These are phyloP conservation scores for Picochlorum sp. DNA, from an alignment of 139 green algal genomes.

Conservation along the genomic window DNA sequence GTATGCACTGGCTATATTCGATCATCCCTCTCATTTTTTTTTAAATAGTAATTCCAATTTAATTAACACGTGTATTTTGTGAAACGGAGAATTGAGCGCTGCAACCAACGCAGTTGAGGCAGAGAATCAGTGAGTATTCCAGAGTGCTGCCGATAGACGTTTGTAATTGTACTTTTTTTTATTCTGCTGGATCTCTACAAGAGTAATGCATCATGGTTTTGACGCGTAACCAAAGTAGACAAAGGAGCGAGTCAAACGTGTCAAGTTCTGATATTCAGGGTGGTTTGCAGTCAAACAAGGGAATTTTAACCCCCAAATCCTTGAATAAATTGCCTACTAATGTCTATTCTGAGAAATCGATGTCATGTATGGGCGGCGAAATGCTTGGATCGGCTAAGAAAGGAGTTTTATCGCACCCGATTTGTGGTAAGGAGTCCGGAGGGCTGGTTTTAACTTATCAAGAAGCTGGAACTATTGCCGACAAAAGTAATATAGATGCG, in stretches of 20 bases:
- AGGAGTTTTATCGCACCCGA: constrained; percentile 16
- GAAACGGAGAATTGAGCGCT: no score
- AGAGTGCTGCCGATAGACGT: background rate
- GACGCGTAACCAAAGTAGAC: background rate
- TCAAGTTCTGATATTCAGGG: no score
- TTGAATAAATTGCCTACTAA: no score
- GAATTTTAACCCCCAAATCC: no score
- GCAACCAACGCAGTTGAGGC: no score
- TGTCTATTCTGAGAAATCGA: background rate
- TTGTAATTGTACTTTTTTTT: background rate
- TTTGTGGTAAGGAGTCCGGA: constrained; percentile 1
- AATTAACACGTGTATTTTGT: background rate
- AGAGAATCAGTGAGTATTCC: constrained; percentile 1
- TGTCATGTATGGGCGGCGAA: background rate
- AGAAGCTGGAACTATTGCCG: background rate
- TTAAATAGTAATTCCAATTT: constrained; percentile 1
- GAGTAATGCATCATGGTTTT: background rate
- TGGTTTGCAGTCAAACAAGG: no score
- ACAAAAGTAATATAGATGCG: background rate
- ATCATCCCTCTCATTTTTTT: constrained; percentile 15
- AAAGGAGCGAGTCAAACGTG: background rate
- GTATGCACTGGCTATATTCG: background rate
- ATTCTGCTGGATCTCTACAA: background rate
- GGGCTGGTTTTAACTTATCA: no score
- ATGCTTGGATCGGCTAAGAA: background rate